These are phyloP conservation scores for Inonotus obliquus DNA, from an alignment of 1,284 basidiomycete genomes.

Conservation along the genomic window DNA sequence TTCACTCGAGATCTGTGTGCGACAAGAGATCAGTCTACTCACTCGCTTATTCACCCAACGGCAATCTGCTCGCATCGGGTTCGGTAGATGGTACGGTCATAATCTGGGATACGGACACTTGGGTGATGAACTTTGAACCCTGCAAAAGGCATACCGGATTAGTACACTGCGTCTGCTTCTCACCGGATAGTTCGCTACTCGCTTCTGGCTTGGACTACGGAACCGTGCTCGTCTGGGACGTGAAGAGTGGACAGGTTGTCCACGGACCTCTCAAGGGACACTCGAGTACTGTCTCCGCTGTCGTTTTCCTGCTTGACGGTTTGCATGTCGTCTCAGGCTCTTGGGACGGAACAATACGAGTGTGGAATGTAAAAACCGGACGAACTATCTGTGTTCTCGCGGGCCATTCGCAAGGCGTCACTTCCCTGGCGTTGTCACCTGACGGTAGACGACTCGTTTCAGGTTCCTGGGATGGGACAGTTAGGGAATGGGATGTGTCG, in stretches of 20 bases:
- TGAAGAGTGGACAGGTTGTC: not conserved
- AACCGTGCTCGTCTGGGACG: conserved; percentile 2
- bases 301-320: conserved; percentile 16
- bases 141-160: not conserved
- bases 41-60: conserved; percentile 2
- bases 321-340: conserved; percentile 65
- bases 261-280: not conserved
- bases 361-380: conserved; percentile 57
- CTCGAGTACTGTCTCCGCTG: not conserved
- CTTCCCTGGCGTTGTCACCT: not conserved
- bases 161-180: conserved; percentile 3
- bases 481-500: not conserved
- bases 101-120: conserved; percentile 8
- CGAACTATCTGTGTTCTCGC: not conserved
- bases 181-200: not conserved
- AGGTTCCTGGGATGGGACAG: not conserved
- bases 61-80: conserved; percentile 5
- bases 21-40: not conserved
- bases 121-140: not conserved
- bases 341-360: conserved; percentile 99
- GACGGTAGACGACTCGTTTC: conserved; percentile 1
- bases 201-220: not conserved
- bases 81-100: not conserved
- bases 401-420: not conserved
- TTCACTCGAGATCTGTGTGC: no score